phyloP scores from a whole-genome alignment of 495 filamentous ascomycete genomes.

The Penicillium waksmanii region DNA sequence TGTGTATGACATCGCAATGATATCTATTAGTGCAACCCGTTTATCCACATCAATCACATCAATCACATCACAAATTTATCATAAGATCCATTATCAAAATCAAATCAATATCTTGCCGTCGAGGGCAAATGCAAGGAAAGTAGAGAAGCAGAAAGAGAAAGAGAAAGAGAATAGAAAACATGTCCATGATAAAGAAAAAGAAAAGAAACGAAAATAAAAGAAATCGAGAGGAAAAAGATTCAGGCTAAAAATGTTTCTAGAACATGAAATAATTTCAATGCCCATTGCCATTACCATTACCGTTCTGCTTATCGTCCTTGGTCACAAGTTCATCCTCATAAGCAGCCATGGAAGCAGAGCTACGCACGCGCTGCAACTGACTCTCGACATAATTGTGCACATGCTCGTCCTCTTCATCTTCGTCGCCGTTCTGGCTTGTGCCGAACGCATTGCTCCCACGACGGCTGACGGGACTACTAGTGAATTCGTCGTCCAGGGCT shows the following conservation, averaged over 20 bases:
- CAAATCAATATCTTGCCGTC: not conserved
- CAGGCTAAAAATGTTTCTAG: not conserved
- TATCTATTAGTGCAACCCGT: constrained; percentile 2
- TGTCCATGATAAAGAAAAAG: not conserved
- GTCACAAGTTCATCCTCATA: constrained; percentile 67
- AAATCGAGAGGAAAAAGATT: no score
- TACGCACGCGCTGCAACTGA: constrained; percentile 67
- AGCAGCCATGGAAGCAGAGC: constrained; percentile 50
- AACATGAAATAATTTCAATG: constrained; percentile 7
- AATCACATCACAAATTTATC: not conserved
- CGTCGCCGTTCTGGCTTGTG: constrained; percentile 31
- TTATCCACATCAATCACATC: constrained; percentile 3
- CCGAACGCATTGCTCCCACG: constrained; percentile 28
- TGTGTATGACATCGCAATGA: constrained; percentile 2
- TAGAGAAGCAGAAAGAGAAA: not conserved
- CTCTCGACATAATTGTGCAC: constrained; percentile 71
- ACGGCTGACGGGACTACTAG: constrained; percentile 28
- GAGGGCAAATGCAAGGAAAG: constrained; percentile 2
- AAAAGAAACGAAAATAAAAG: not conserved
- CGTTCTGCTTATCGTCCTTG: constrained; percentile 40
- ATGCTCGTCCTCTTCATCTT: constrained; percentile 66
- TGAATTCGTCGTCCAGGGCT: constrained; percentile 36
- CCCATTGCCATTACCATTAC: constrained; percentile 31
- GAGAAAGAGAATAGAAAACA: not conserved
- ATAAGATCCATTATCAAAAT: constrained; percentile 2